Percentiles rank a stretch among this genome's conserved stretches.
Conservation (phyloP, 2,329 filamentous ascomycete species). For the Raffaelea ambrosiae region DNA sequence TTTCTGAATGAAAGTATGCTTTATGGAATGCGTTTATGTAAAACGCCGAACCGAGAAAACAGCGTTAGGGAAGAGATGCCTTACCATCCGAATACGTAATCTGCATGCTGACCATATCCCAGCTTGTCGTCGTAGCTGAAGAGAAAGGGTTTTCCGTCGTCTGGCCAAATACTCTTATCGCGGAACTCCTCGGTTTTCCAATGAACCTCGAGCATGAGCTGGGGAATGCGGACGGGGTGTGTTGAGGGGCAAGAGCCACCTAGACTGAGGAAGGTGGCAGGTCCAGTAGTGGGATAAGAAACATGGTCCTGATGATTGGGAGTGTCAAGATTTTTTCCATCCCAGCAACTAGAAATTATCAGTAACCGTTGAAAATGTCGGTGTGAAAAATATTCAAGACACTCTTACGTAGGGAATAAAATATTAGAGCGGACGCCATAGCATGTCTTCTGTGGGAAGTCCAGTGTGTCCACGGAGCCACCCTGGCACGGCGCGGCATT, state of each 20-base stretch:
- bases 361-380: too few relatives aligned
- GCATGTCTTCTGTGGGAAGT: conserved; percentile 29
- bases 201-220: conserved; percentile 39
- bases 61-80: too few relatives aligned
- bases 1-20: too few relatives aligned
- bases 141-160: conserved; percentile 29
- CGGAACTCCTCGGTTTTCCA: conserved; percentile 34
- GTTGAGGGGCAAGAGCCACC: conserved; percentile 29
- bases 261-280: conserved; percentile 30
- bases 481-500: conserved; percentile 33
- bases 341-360: conserved; percentile 34
- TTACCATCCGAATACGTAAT: conserved; percentile 33
- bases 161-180: conserved; percentile 25
- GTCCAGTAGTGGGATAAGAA: conserved; percentile 28
- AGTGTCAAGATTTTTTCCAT: conserved; percentile 37
- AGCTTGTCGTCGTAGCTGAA: conserved; percentile 28
- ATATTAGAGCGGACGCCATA: conserved; percentile 36
- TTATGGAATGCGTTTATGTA: too few relatives aligned
- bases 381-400: too few relatives aligned
- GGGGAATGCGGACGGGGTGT: conserved; percentile 33
- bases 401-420: conserved; percentile 40
- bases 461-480: conserved; percentile 28
- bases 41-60: too few relatives aligned
- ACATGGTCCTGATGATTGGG: conserved; percentile 37
- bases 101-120: conserved; percentile 32